A percentile compares a stretch with the other conserved stretches of the same genome.
These are phyloP conservation scores for Lentinula sp. DNA, from an alignment of 768 basidiomycete species.

Conservation along the genomic window DNA sequence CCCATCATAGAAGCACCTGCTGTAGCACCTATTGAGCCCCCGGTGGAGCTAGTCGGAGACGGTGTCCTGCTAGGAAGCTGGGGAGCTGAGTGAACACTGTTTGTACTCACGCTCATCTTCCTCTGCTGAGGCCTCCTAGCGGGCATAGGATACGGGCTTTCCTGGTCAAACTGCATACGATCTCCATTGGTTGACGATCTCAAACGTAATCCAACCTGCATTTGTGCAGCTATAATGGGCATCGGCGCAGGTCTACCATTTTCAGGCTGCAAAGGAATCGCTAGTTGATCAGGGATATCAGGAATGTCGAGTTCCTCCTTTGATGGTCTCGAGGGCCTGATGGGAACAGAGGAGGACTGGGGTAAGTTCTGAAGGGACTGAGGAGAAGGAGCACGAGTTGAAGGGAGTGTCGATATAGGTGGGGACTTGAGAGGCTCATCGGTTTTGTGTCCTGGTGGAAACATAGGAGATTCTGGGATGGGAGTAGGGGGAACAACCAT, in stretches of 20 bases:
- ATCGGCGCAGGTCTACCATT: conserved; percentile 9
- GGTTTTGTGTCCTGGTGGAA: conserved; percentile 28
- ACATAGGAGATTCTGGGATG: conserved; percentile 22
- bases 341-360: neutral
- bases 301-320: conserved; percentile 17
- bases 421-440: conserved; percentile 27
- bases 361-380: conserved; percentile 11
- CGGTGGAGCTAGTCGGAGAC: conserved; percentile 1
- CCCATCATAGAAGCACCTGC: conserved; percentile 5
- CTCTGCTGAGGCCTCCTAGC: conserved; percentile 12
- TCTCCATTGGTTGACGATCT: conserved; percentile 22
- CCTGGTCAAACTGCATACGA: conserved; percentile 65
- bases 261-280: conserved; percentile 1
- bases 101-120: conserved; percentile 1
- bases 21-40: neutral
- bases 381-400: conserved; percentile 18
- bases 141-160: conserved; percentile 59
- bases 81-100: neutral
- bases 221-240: conserved; percentile 36
- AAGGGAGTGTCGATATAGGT: conserved; percentile 24
- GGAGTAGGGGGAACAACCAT: conserved; percentile 9
- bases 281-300: conserved; percentile 12
- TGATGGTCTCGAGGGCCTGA: conserved; percentile 15
- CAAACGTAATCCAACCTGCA: conserved; percentile 19
- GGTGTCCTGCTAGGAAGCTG: conserved; percentile 4